A percentile compares a stretch with the other conserved stretches of the same genome.
phyloP scores from a whole-genome alignment of 169 alveolate genomes.

The Cyclospora cayetanensis region DNA sequence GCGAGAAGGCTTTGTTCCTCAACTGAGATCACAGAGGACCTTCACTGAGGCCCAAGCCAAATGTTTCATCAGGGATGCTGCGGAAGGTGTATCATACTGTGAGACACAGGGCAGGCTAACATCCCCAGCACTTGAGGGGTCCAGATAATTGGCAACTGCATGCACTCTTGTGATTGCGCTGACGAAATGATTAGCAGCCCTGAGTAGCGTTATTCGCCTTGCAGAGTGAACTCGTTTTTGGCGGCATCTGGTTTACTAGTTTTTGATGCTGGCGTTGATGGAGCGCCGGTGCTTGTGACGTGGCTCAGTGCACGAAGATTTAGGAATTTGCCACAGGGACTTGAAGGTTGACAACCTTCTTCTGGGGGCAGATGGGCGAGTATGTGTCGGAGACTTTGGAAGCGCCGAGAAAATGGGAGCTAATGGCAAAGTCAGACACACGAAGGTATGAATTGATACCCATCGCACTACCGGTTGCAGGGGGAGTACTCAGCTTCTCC shows the following conservation, averaged over 20 bases:
- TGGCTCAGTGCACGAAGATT: slow-evolving; percentile 71
- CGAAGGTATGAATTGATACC: slow-evolving; percentile 57
- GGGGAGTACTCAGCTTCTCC: background rate
- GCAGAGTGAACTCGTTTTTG: background rate
- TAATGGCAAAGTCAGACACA: slow-evolving; percentile 65
- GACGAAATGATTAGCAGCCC: background rate
- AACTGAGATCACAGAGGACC: slow-evolving; percentile 1
- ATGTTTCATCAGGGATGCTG: slow-evolving; percentile 69
- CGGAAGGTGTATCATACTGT: slow-evolving; percentile 68
- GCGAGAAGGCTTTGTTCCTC: slow-evolving; percentile 55
- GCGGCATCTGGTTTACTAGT: background rate
- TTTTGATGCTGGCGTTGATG: background rate
- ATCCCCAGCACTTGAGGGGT: background rate
- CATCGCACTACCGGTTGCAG: background rate
- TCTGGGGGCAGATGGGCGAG: slow-evolving; percentile 70
- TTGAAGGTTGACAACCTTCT: slow-evolving; percentile 72
- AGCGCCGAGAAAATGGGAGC: slow-evolving; percentile 69
- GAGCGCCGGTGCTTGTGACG: background rate
- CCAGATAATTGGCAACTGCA: no score
- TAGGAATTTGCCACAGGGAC: slow-evolving; percentile 70
- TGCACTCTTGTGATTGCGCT: background rate
- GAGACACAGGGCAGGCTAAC: slow-evolving; percentile 12
- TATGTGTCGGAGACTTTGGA: slow-evolving; percentile 69
- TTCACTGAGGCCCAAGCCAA: slow-evolving; percentile 65
- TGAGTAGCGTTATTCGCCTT: background rate